These are phyloP conservation scores for Magnolia officinalis DNA, from an alignment of 164 flowering plant genomes.

Conservation along the genomic window DNA sequence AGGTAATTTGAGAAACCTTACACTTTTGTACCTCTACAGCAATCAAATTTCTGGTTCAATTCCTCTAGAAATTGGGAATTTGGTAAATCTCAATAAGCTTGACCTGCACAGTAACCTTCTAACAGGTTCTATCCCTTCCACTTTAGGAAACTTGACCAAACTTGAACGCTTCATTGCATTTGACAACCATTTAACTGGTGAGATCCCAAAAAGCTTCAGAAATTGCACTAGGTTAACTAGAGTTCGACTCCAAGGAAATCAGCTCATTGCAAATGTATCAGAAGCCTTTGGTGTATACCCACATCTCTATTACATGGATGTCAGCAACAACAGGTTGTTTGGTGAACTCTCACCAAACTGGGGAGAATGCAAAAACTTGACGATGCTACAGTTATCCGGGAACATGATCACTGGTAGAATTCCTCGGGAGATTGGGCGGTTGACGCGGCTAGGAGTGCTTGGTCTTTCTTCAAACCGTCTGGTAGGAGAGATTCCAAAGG, in stretches of 20 bases:
- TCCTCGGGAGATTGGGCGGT: slow-evolving; percentile 15
- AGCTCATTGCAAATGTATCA: slow-evolving; percentile 35
- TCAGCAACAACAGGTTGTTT: slow-evolving; percentile 24
- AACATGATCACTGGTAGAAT: slow-evolving; percentile 21
- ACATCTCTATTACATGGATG: slow-evolving; percentile 14
- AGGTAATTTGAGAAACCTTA: too few species aligned
- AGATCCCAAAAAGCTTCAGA: neutral
- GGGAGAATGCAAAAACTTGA: slow-evolving; percentile 27
- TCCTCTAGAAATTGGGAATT: slow-evolving; percentile 6
- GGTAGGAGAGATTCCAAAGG: slow-evolving; percentile 14
- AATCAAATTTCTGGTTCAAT: too few species aligned
- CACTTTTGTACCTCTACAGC: too few species aligned
- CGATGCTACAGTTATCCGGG: neutral
- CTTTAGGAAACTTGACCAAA: neutral
- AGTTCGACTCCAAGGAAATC: slow-evolving; percentile 47
- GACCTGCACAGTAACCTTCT: neutral
- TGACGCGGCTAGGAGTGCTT: slow-evolving; percentile 1
- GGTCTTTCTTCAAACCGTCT: slow-evolving; percentile 12
- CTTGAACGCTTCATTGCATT: neutral
- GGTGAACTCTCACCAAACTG: slow-evolving; percentile 32
- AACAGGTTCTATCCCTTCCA: neutral
- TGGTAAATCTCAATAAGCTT: neutral
- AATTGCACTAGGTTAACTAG: slow-evolving; percentile 1
- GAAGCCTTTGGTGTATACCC: slow-evolving; percentile 33
- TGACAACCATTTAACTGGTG: slow-evolving; percentile 2